Conservation (phyloP, 352 stramenopile genomes). For the Aphanomyces stellatus region DNA sequence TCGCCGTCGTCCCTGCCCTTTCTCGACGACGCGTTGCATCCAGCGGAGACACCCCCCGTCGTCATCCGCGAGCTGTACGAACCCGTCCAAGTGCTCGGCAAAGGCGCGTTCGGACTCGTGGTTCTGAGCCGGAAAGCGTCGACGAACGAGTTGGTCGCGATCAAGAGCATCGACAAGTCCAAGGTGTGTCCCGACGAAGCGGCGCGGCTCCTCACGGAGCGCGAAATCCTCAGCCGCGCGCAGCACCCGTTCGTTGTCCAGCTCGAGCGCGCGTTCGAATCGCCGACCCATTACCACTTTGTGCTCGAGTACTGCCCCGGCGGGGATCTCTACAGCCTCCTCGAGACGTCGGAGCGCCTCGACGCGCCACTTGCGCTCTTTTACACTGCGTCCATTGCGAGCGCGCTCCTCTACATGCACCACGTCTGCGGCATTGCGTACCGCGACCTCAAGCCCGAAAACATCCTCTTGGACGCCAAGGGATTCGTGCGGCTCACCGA, state of each 20-base stretch:
- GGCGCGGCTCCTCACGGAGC: slow-evolving; percentile 7
- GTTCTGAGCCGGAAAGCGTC: slow-evolving; percentile 11
- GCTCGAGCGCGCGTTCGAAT: slow-evolving; percentile 12
- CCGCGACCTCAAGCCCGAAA: slow-evolving; percentile 88
- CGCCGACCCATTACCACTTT: slow-evolving; percentile 31
- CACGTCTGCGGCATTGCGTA: slow-evolving; percentile 66
- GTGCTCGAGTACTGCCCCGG: slow-evolving; percentile 65
- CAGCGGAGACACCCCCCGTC: not conserved
- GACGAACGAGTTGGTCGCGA: slow-evolving; percentile 10
- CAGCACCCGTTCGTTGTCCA: slow-evolving; percentile 10
- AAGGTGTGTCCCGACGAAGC: slow-evolving; percentile 14
- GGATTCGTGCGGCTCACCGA: slow-evolving; percentile 86
- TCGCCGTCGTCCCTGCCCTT: not conserved
- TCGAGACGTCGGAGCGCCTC: slow-evolving; percentile 90
- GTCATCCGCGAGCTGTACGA: slow-evolving; percentile 9
- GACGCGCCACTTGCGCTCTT: slow-evolving; percentile 89
- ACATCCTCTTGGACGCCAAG: slow-evolving; percentile 81
- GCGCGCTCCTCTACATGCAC: slow-evolving; percentile 89
- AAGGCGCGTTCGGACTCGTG: slow-evolving; percentile 13
- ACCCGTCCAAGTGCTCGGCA: slow-evolving; percentile 12
- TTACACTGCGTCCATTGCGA: slow-evolving; percentile 95
- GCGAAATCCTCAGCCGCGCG: not conserved
- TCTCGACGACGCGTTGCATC: not conserved
- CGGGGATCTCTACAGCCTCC: slow-evolving; percentile 86
- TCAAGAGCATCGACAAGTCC: slow-evolving; percentile 20